phyloP scores from a whole-genome alignment of 768 basidiomycete species.

The Hirschioporus abietinus region DNA sequence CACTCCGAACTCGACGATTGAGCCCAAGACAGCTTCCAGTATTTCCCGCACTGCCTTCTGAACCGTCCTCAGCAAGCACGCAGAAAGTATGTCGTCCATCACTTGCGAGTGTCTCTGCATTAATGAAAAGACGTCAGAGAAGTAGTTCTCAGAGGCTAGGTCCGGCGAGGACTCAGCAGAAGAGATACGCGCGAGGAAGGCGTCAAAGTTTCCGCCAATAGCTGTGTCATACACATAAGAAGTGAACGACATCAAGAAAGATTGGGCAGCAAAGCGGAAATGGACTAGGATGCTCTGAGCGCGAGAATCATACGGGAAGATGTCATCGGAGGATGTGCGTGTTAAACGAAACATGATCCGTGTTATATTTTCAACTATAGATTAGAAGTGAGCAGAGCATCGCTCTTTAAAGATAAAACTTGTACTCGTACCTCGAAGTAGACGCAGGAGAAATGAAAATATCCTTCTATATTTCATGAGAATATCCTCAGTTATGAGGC shows the following conservation, averaged over 20 bases:
- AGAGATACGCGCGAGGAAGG: constrained; percentile 47
- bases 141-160: constrained; percentile 23
- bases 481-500: constrained; percentile 63
- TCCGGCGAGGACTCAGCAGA: constrained; percentile 15
- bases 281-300: constrained; percentile 53
- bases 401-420: too few relatives aligned
- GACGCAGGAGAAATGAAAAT: constrained; percentile 72
- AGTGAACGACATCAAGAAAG: constrained; percentile 63
- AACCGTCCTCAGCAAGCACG: constrained; percentile 64
- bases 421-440: constrained; percentile 70
- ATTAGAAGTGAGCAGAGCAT: constrained; percentile 14
- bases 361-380: constrained; percentile 61
- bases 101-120: constrained; percentile 60
- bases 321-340: constrained; percentile 32
- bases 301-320: constrained; percentile 54
- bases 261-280: constrained; percentile 69
- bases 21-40: constrained; percentile 52
- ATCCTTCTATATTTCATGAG: constrained; percentile 84
- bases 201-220: constrained; percentile 70
- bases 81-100: constrained; percentile 70
- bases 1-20: constrained; percentile 45
- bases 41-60: constrained; percentile 64
- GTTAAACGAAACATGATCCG: constrained; percentile 64
- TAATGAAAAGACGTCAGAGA: constrained; percentile 72
- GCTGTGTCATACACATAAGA: constrained; percentile 77